phyloP scores from a whole-genome alignment of 177 flowering plant species.

The Vitis hybrid region DNA sequence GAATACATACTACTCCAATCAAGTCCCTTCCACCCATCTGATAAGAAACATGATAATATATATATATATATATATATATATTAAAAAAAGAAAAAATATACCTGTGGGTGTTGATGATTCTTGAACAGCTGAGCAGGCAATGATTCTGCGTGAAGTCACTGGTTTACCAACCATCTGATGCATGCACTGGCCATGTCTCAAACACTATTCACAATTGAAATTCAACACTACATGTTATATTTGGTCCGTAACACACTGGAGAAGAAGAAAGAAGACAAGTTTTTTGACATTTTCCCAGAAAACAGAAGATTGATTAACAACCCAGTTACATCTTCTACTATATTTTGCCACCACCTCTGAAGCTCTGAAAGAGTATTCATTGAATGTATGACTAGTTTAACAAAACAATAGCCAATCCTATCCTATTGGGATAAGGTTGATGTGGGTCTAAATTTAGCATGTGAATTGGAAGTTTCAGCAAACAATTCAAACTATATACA shows the following conservation, averaged over 20 bases:
- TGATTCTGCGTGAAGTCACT: conserved; percentile 4
- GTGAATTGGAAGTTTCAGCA: too few relatives aligned
- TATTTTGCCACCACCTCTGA: too few relatives aligned
- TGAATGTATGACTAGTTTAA: neutral
- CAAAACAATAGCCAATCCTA: neutral
- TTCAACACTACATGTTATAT: neutral
- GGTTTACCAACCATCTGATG: conserved; percentile 20
- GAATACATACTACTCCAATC: neutral
- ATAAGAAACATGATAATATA: too few relatives aligned
- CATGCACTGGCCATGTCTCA: neutral
- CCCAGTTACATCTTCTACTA: neutral
- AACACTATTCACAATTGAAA: neutral
- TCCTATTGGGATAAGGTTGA: too few relatives aligned
- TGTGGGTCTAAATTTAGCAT: too few relatives aligned
- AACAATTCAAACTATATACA: too few relatives aligned
- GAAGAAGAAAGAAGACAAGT: too few relatives aligned
- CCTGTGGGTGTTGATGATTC: conserved; percentile 36
- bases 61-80: too few relatives aligned
- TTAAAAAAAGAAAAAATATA: neutral
- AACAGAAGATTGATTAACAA: neutral
- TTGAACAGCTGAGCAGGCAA: conserved; percentile 38
- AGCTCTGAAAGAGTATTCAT: too few relatives aligned
- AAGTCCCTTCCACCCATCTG: neutral
- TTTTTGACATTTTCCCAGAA: too few relatives aligned
- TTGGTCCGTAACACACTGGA: too few relatives aligned